phyloP scores from a whole-genome alignment of 208 protist species.

The Wallacemonas rigidus region DNA sequence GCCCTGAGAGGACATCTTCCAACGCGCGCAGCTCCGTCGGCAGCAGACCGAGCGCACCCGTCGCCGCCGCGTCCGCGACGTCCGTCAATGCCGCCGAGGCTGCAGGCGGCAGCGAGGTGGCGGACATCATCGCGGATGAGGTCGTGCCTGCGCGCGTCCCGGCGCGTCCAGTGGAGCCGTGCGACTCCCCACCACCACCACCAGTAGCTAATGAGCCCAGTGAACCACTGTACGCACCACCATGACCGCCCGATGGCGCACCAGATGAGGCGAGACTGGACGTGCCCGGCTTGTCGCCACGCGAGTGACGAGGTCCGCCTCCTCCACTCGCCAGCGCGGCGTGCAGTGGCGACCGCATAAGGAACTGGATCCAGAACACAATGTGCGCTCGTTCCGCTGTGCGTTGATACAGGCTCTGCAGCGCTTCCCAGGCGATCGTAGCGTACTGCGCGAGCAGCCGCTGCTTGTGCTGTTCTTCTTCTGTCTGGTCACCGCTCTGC shows the following conservation, averaged over 20 bases:
- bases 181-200: neutral
- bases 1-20: constrained; percentile 1
- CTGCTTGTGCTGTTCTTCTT: neutral
- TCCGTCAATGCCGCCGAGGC: neutral
- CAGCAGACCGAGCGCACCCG: constrained; percentile 4
- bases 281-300: too few relatives aligned
- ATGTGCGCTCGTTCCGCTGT: constrained; percentile 14
- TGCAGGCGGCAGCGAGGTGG: neutral
- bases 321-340: neutral
- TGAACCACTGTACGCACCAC: neutral
- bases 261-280: too few relatives aligned
- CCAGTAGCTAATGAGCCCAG: neutral
- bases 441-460: constrained; percentile 18
- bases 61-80: neutral
- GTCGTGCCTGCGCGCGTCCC: neutral
- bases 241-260: too few relatives aligned
- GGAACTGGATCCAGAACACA: constrained; percentile 13
- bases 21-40: constrained; percentile 14
- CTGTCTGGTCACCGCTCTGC: neutral
- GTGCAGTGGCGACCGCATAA: constrained; percentile 17
- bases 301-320: too few relatives aligned
- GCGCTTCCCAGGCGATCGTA: constrained; percentile 12
- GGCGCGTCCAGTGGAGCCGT: neutral
- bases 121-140: neutral
- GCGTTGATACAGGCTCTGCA: constrained; percentile 22